phyloP scores from a whole-genome alignment of 805 yeast genomes.

The Yarrowia yakushimensis region DNA sequence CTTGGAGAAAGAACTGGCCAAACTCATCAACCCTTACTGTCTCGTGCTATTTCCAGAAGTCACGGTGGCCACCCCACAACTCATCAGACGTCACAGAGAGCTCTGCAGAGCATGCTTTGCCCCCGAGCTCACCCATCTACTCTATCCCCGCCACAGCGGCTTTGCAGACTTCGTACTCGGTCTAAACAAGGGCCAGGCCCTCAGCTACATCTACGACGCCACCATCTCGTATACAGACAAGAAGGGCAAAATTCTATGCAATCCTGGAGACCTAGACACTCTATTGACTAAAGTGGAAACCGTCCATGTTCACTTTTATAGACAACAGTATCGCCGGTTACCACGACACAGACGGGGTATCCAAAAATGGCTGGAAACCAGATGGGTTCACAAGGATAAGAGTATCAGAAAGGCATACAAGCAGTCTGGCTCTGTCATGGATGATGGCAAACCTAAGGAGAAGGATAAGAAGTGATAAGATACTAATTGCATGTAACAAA shows the following conservation, averaged over 20 bases:
- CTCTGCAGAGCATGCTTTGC: constrained; percentile 55
- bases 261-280: constrained; percentile 22
- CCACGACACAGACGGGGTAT: constrained; percentile 30
- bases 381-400: constrained; percentile 68
- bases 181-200: constrained; percentile 32
- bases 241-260: constrained; percentile 27
- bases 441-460: not conserved
- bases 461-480: not conserved
- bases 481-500: not conserved
- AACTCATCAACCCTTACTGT: constrained; percentile 44
- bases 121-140: constrained; percentile 56
- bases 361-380: constrained; percentile 67
- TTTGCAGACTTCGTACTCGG: constrained; percentile 33
- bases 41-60: constrained; percentile 82
- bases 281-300: constrained; percentile 28
- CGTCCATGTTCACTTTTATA: constrained; percentile 28
- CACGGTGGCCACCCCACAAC: constrained; percentile 44
- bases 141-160: constrained; percentile 68
- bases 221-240: constrained; percentile 45
- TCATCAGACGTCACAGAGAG: constrained; percentile 48
- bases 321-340: constrained; percentile 25
- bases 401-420: not conserved
- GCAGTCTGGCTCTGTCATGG: constrained; percentile 40
- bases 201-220: constrained; percentile 48
- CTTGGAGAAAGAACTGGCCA: constrained; percentile 26